Conservation (phyloP, 2,329 filamentous ascomycete genomes). For the Trichoderma gracile region DNA sequence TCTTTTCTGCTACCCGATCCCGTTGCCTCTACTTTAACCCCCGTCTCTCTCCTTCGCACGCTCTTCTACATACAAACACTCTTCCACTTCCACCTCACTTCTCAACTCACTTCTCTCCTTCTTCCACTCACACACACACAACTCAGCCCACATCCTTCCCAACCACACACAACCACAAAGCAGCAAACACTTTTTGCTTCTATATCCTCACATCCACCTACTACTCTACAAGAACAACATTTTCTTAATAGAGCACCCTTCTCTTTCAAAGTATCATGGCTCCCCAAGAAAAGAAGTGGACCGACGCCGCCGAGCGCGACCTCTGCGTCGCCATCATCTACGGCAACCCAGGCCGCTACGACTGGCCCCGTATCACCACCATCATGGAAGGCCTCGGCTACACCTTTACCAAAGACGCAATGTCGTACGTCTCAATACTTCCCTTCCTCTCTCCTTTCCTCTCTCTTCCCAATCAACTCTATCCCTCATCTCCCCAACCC, state of each 20-base stretch:
- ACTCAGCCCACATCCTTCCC: neutral
- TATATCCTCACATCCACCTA: neutral
- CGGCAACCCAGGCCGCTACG: constrained; percentile 33
- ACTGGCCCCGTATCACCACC: constrained; percentile 39
- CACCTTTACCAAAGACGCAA: constrained; percentile 42
- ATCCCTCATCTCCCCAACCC: neutral
- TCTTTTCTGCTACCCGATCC: neutral
- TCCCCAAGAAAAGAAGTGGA: constrained; percentile 42
- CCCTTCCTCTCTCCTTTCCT: neutral
- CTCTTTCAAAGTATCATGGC: constrained; percentile 31
- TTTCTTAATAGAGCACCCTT: no score
- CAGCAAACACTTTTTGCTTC: neutral
- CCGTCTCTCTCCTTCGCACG: neutral
- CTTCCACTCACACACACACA: neutral
- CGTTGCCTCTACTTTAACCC: constrained; percentile 9
- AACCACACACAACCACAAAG: neutral
- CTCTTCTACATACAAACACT: neutral
- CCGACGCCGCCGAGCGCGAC: constrained; percentile 40
- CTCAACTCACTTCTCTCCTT: neutral
- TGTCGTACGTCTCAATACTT: constrained; percentile 42
- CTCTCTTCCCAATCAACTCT: neutral
- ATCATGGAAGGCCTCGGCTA: constrained; percentile 41
- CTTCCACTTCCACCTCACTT: neutral
- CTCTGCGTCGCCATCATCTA: constrained; percentile 42
- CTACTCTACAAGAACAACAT: no score